Evolutionary conservation across 495 filamentous ascomycete species (phyloP), one percentile per base, ranked within the genome.

Genomic region (Neurospora sp.): DNA sequence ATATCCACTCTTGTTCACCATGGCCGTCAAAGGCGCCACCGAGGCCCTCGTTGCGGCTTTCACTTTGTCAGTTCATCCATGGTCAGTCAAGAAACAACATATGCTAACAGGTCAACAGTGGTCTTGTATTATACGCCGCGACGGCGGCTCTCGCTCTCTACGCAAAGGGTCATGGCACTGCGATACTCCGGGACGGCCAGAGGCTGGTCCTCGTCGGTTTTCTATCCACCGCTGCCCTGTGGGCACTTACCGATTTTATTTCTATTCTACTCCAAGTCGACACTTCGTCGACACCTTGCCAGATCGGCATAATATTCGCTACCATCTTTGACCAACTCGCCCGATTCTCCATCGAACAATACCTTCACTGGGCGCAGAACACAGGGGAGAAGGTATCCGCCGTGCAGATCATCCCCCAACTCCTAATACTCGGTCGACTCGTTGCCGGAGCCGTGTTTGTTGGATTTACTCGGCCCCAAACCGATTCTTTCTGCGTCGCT

Each of bases 201-300:
- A 89, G 87, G 87, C 87, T 89, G 87, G 87, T 85, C 86, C 87
- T 89, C 87, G 77, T 85, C 76, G 74, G 82, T 70, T 89, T 89
- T 77, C 81, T 88, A 73, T 70, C 83, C 11, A 84, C 83, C 73
- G 80, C 83, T 39, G 84, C 84, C 70, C 81, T 85, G 79, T 89
- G 87, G 87, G 86, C 85, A 59, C 77, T 84, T 27, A 74, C 83
- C 77, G 84, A 84, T 72, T 88, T 89, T 72, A 76, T 85, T 70
- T 76, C 83, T 1, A 80, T 85, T 31, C 76, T 87, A 35, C 80
- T 89, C 76, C 78, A 86, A 40, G 66, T 74, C 70, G 73, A 81
- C 11, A 80, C 78, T 14, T 81, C 83, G 5, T 74, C 82, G 37
- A 81, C 79, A 41, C 77, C 81, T 39, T 89, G 87, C 77, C 86